Base-by-base conservation (phyloP, 2,329 filamentous ascomycete species). In the Colletotrichum endophyticum region DNA sequence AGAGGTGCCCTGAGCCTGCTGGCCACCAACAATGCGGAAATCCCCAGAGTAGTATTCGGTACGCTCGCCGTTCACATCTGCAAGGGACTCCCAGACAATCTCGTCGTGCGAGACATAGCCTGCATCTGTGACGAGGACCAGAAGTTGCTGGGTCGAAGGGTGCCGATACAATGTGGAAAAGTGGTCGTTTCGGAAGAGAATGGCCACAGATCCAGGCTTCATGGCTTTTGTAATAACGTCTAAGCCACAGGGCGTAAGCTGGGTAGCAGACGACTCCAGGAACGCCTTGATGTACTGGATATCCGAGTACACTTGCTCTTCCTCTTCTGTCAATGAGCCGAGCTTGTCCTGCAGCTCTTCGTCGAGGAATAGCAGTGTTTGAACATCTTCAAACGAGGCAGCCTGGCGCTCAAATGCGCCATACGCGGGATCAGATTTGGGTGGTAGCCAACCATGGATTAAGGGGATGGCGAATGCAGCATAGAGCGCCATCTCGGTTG, bases 101-200 rank as follows among this genome's bases (percentile, higher is more conserved):
- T 99, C 96, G 19, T 96, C 94, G 80, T 98, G 95, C 12, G 90
- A 91, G 13, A 94, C 93, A 81, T 98, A 99, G 1, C 97, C 97
- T 30, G 95, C 94, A 82, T 99, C 97, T 0, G 97, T 99, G 16
- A 99, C 96, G 5, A 99, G 87, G 0, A 95, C 95, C 78, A 96
- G 91, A 2, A 99, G 89, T 79, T 95, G 91, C 56, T 92, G 89
- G 1, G 93, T 95, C 61, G 93, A 88, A 0, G 96, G 95, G 80
- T 99, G 95, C 77, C 96, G 95, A 85, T 98, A 98, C 0, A 99
- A 85, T 0, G 96, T 99, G 57, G 95, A 96, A 82, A 99, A 99
- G 83, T 99, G 97, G 82, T 99, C 96, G 81, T 99, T 99, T 30
- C 97, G 92, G 87, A 99, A 99, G 2, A 99, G 86, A 66, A 99